Conservation (phyloP, 2,329 filamentous ascomycete genomes). For the Fusarium udum region DNA sequence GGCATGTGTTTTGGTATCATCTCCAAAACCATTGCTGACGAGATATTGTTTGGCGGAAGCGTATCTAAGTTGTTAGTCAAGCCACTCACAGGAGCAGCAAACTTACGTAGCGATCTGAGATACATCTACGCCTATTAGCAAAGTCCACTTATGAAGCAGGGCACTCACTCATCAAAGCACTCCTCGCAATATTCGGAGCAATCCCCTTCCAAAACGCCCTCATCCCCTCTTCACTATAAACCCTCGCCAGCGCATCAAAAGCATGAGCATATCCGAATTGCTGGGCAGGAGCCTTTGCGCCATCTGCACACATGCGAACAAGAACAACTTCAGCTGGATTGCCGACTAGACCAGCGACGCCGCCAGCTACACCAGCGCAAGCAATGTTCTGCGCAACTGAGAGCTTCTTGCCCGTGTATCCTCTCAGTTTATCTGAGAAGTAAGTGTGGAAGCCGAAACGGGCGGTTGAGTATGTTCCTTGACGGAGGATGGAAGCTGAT, state of each 20-base stretch:
- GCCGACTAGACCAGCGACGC: constrained; percentile 55
- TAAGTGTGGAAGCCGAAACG: constrained; percentile 55
- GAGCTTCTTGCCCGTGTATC: constrained; percentile 45
- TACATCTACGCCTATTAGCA: constrained; percentile 47
- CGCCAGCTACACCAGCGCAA: constrained; percentile 53
- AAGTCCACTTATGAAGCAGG: rapidly evolving
- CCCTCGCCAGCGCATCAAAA: constrained; percentile 42
- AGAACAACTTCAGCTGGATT: constrained; percentile 57
- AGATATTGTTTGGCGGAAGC: constrained; percentile 49
- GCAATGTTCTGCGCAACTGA: constrained; percentile 49
- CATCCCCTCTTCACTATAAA: constrained; percentile 51
- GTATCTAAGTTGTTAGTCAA: constrained; percentile 41
- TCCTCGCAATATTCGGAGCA: constrained; percentile 53
- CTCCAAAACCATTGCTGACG: constrained; percentile 42
- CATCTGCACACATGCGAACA: constrained; percentile 58
- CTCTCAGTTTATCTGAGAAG: constrained; percentile 45
- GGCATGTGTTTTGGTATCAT: constrained; percentile 54
- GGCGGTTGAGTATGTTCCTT: constrained; percentile 56
- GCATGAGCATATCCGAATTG: constrained; percentile 53
- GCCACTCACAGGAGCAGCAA: neutral
- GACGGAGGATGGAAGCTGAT: constrained; percentile 55
- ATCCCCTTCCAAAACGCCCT: constrained; percentile 51
- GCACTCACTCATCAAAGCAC: constrained; percentile 55
- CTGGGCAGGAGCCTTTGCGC: constrained; percentile 49
- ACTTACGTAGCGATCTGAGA: constrained; percentile 56